These are phyloP conservation scores for Saccharomycopsis malanga DNA, from an alignment of 805 yeast genomes.

Conservation along the genomic window DNA sequence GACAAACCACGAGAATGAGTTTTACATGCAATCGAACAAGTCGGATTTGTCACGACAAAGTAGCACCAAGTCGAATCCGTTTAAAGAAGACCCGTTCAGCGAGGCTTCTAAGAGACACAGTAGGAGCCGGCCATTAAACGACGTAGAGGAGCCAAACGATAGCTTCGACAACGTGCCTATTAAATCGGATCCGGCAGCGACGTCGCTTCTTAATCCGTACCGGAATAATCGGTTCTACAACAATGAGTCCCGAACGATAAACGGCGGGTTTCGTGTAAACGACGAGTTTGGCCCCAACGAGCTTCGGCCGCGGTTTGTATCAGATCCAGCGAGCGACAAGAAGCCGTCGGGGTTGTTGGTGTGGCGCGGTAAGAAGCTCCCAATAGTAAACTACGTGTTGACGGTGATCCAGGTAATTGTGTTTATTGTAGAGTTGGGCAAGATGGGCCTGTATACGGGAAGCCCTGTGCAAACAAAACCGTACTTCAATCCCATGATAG, in stretches of 20 bases:
- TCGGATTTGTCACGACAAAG: slow-evolving; percentile 15
- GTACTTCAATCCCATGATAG: slow-evolving; percentile 71
- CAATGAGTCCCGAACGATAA: slow-evolving; percentile 13
- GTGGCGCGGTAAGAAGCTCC: slow-evolving; percentile 19
- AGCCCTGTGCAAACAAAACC: slow-evolving; percentile 62
- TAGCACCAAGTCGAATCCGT: slow-evolving; percentile 21
- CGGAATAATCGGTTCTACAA: slow-evolving; percentile 19
- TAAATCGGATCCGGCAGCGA: slow-evolving; percentile 7
- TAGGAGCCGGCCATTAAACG: slow-evolving; percentile 1
- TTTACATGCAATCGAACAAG: slow-evolving; percentile 12
- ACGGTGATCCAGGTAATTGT: slow-evolving; percentile 45
- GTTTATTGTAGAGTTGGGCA: slow-evolving; percentile 53
- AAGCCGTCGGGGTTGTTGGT: slow-evolving; percentile 15
- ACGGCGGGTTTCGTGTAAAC: slow-evolving; percentile 19
- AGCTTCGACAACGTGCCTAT: slow-evolving; percentile 20
- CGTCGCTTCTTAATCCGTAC: slow-evolving; percentile 18
- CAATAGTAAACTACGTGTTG: slow-evolving; percentile 25
- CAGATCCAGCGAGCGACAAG: slow-evolving; percentile 5
- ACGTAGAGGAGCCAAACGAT: slow-evolving; percentile 3
- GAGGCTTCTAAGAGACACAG: slow-evolving; percentile 11
- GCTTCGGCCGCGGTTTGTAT: slow-evolving; percentile 13
- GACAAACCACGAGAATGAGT: slow-evolving; percentile 6
- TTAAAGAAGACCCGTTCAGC: slow-evolving; percentile 22
- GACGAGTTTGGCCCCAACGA: slow-evolving; percentile 21
- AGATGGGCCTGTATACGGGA: slow-evolving; percentile 54